Evolutionary conservation across 257 asterid genomes (phyloP).

Genomic region (Solanum pinnatisectum): DNA sequence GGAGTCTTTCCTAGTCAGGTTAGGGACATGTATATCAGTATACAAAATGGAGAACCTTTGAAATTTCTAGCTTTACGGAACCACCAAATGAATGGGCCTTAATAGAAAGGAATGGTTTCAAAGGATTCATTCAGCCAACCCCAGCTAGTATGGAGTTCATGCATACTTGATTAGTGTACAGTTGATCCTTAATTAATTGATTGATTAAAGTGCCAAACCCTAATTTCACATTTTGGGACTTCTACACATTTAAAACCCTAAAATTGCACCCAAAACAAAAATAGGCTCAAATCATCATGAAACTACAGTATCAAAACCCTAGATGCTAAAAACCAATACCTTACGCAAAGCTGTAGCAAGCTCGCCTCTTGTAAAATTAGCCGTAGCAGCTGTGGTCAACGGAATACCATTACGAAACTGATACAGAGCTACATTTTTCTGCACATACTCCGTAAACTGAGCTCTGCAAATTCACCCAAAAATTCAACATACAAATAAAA

Average conservation of each 20-base stretch:
- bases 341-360: conserved; percentile 96
- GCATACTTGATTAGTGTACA: neutral
- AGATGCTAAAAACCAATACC: conserved; percentile 27
- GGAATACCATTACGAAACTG: conserved; percentile 97
- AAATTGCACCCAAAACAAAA: neutral
- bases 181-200: neutral
- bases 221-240: neutral
- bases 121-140: neutral
- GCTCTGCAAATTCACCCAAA: conserved; percentile 31
- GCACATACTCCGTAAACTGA: conserved; percentile 92
- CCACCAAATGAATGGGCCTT: neutral
- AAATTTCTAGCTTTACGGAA: neutral
- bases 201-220: neutral
- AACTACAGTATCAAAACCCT: neutral
- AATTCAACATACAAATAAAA: neutral
- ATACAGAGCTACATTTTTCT: conserved; percentile 86
- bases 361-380: conserved; percentile 94
- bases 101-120: neutral
- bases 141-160: neutral
- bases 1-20: neutral
- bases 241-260: neutral
- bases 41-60: neutral
- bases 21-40: neutral
- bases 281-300: neutral
- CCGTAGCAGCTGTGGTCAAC: conserved; percentile 87